Base-by-base conservation (phyloP, 441 rosid species). In the Breynia disticha region DNA sequence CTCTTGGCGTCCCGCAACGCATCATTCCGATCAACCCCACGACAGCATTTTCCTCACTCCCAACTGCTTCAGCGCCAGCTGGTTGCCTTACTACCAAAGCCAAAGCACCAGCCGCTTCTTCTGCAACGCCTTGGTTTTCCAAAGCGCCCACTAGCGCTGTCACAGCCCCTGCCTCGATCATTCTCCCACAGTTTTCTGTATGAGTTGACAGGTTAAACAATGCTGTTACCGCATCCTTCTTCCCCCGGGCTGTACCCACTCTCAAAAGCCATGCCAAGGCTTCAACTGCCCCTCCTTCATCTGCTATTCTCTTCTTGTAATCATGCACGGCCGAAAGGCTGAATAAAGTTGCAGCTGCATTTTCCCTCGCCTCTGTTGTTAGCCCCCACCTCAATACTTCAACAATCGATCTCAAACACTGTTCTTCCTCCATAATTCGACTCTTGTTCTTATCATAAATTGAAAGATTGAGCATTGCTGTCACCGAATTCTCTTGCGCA, bases 161-260 rank as follows among this genome's bases (percentile, higher is more conserved):
- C 38, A 88, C 78, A 1, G 88, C 95, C 50, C 95, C 90, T 13
- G 86, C 77, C 65, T 84, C 76, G 0, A 88, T 76, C 97, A 91
- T 82, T 60, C 77, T 82, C 13, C 46, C 55, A 65, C 91, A 88
- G 66, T 86, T 91, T n/a, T 88, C 90, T 0, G 76, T 69, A 52
- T 91, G 98, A 0, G 95, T 88, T 1, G 95, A 82, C 44, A 91
- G 75, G 69, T 91, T 86, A 64, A 84, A 86, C 14, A 88, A 69
- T 45, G 97, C 96, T 0, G 97, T 88, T 14, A 91, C 94, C 0
- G 95, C 95, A 61, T 91, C 98, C 72, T 84, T 91, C 81, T 79
- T 88, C 54, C 98, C 95, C 20, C 97, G 81, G 0, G 76, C 67
- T 16, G 94, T 86, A 50, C 98, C 98, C 7, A 52, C 65, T 19